Base-by-base conservation (phyloP, 352 stramenopile species). In the Phytophthora boehmeriae region DNA sequence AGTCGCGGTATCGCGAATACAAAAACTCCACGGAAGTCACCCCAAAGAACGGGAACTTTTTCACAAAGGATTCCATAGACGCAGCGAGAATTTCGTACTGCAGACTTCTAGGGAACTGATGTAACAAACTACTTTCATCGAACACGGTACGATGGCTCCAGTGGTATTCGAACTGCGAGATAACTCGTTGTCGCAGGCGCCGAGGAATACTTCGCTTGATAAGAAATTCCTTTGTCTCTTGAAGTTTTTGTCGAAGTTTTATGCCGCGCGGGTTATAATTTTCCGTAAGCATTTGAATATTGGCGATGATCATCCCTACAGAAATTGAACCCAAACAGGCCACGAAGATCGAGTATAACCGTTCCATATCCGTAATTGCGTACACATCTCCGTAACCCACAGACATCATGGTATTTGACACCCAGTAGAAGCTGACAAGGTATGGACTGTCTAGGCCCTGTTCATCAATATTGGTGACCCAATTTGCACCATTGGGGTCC, bases 321-420 rank as follows among this genome's bases (percentile, higher is more conserved):
- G 73, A 93, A 19, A 93, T 91, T 17, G 87, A 93, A 2, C 89
- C 89, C 5, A 96, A 66, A 23, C 86, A 86, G 35, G 94, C 74
- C 44, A 95, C 82, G 38, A 94, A 81, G 32, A 96, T 95, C 4
- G 88, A 89, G 64, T 95, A 96, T 2, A 93, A 25, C 1, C 89
- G 73, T 53, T 97, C 89, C 19, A 55, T 61, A 32, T 93, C 82
- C 0, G 85, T 96, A 45, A 95, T 73, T 2, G 81, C 83, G 32
- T 82, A 89, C 42, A 97, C 94, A 32, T 98, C 92, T 16, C 92
- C 92, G 51, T 97, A 98, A 0, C 92, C 90, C 28, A 98, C 88
- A 0, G 89, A 95, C 89, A 98, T 98, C 77, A 98, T 96, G 8
- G 90, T 98, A 45, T 95, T 95, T 0, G 93, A 88, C 27, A 94